These are phyloP conservation scores for Ascochyta rabiei DNA, from an alignment of 2,329 filamentous ascomycete genomes.

Conservation along the genomic window DNA sequence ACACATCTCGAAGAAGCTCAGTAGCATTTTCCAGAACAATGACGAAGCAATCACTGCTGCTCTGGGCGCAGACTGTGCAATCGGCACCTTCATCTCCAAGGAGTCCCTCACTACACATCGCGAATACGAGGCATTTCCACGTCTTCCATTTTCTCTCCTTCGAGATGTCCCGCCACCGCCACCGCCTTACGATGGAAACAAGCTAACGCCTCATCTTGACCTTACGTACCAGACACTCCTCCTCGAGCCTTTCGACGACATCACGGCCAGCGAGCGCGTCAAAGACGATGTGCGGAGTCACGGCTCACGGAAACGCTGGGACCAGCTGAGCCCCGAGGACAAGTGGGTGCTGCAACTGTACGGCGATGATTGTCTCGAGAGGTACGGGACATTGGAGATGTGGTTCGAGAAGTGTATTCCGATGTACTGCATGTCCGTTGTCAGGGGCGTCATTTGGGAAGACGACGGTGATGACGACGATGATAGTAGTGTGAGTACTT, in stretches of 20 bases:
- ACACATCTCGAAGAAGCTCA: constrained; percentile 19
- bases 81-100: constrained; percentile 19
- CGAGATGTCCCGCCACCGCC: background rate
- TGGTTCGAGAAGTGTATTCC: constrained; percentile 34
- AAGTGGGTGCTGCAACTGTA: constrained; percentile 39
- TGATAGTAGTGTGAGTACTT: background rate
- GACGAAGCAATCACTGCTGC: constrained; percentile 10
- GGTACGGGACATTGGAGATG: constrained; percentile 34
- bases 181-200: background rate
- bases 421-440: constrained; percentile 34
- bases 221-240: constrained; percentile 22
- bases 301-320: constrained; percentile 20
- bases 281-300: constrained; percentile 11
- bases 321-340: constrained; percentile 22
- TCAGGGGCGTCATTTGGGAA: constrained; percentile 21
- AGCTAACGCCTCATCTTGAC: constrained; percentile 7
- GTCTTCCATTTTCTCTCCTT: background rate
- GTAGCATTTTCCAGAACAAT: constrained; percentile 23
- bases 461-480: constrained; percentile 18
- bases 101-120: constrained; percentile 21
- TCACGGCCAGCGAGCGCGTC: constrained; percentile 13
- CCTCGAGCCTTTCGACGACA: constrained; percentile 12
- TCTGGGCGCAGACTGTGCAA: constrained; percentile 12
- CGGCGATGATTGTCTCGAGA: constrained; percentile 36
- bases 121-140: constrained; percentile 19